phyloP scores from a whole-genome alignment of 805 yeast species.

The Candida sphagnicola region DNA sequence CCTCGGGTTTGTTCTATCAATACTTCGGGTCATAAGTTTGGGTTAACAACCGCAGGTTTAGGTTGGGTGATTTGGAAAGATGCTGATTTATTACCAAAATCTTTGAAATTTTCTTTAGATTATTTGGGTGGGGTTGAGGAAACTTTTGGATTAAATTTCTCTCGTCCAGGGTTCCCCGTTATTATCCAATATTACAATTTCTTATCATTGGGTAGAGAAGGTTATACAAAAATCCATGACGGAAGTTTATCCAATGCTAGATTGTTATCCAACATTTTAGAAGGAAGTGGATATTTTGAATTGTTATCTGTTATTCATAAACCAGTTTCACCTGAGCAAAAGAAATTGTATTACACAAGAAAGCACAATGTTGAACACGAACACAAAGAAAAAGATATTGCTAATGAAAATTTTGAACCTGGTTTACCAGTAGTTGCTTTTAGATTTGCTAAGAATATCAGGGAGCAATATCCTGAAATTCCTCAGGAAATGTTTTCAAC shows the following conservation, averaged over 20 bases:
- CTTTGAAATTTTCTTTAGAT: conserved; percentile 70
- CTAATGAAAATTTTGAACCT: conserved; percentile 52
- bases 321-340: conserved; percentile 26
- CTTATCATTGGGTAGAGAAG: conserved; percentile 63
- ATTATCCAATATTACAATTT: conserved; percentile 84
- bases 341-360: conserved; percentile 16
- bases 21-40: conserved; percentile 91
- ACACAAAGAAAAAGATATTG: conserved; percentile 12
- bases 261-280: conserved; percentile 56
- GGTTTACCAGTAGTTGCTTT: conserved; percentile 92
- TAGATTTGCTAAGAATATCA: conserved; percentile 59
- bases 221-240: conserved; percentile 62
- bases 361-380: conserved; percentile 6
- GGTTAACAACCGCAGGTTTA: conserved; percentile 83
- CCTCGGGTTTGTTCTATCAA: conserved; percentile 80
- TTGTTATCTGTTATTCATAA: conserved; percentile 79
- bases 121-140: conserved; percentile 89
- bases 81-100: conserved; percentile 58
- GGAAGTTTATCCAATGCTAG: conserved; percentile 72
- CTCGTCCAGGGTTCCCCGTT: conserved; percentile 91
- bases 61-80: conserved; percentile 92
- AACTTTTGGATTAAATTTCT: conserved; percentile 81
- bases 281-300: conserved; percentile 61
- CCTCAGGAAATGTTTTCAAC: conserved; percentile 77
- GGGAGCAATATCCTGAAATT: conserved; percentile 63